These are phyloP conservation scores for Ulota crispa DNA, from an alignment of 225 moss, liverwort and hornwort species.

Conservation along the genomic window DNA sequence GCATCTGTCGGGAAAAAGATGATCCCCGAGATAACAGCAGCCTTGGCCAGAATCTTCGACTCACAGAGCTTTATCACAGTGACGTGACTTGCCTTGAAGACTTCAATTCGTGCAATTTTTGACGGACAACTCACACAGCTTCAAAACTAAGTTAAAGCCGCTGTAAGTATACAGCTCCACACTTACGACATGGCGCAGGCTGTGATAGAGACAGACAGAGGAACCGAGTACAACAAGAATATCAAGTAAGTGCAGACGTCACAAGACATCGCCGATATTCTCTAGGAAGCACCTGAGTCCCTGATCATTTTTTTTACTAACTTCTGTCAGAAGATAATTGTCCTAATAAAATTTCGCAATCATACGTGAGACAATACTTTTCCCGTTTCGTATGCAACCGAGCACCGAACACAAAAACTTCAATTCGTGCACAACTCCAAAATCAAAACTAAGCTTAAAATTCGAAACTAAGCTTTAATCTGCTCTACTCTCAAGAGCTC, in stretches of 20 bases:
- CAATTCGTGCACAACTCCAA: not conserved
- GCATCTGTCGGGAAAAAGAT: not conserved
- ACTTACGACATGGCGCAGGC: not conserved
- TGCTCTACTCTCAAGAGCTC: not conserved
- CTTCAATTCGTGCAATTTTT: not conserved
- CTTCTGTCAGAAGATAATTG: conserved; percentile 12
- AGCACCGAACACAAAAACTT: not conserved
- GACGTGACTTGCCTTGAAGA: not conserved
- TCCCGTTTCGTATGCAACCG: not conserved
- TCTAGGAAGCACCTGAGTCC: not conserved
- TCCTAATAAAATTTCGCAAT: not conserved
- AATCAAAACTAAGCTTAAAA: not conserved
- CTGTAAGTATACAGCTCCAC: not conserved
- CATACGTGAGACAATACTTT: not conserved
- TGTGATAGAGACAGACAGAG: not conserved
- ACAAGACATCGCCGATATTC: conserved; percentile 17
- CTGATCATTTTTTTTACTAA: not conserved
- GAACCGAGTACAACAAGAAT: not conserved
- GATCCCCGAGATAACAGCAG: conserved; percentile 6
- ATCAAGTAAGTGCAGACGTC: conserved; percentile 13
- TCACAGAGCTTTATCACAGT: not conserved
- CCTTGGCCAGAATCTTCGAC: not conserved
- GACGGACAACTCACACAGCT: not conserved
- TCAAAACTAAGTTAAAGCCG: not conserved
- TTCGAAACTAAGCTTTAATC: too few species aligned